phyloP scores from a whole-genome alignment of 2,329 filamentous ascomycete genomes.

The Zasmidium cellare region DNA sequence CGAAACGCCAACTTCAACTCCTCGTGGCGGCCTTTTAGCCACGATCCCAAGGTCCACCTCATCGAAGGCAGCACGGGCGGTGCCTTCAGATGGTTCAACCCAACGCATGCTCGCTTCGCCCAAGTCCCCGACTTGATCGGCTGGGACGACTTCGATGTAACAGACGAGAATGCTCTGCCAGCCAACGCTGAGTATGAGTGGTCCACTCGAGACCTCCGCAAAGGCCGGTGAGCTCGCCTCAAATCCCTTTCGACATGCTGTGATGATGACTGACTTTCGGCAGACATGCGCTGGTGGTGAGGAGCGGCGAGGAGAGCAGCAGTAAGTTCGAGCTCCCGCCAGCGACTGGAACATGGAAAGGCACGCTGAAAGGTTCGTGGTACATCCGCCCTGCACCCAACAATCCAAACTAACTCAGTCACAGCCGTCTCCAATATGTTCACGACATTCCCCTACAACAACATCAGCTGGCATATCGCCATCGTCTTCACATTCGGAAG shows the following conservation, averaged over 20 bases:
- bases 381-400: too few species aligned
- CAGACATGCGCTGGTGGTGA: constrained; percentile 38
- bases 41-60: neutral
- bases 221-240: constrained; percentile 28
- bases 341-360: constrained; percentile 34
- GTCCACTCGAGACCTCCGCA: constrained; percentile 46
- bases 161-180: neutral
- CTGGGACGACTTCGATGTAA: neutral
- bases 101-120: neutral
- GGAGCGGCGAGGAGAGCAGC: constrained; percentile 10
- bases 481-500: constrained; percentile 54
- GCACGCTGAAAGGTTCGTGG: constrained; percentile 32
- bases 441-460: constrained; percentile 9
- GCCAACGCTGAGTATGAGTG: constrained; percentile 35
- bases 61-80: neutral
- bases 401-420: too few species aligned
- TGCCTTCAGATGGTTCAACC: neutral
- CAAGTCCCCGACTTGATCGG: neutral
- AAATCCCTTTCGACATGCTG: too few species aligned
- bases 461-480: constrained; percentile 43
- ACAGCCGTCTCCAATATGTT: constrained; percentile 49
- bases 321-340: constrained; percentile 30
- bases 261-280: neutral
- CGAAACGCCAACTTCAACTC: neutral
- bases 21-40: neutral